phyloP scores from a whole-genome alignment of 2,329 filamentous ascomycete species.

The Calonectria ilicicola region DNA sequence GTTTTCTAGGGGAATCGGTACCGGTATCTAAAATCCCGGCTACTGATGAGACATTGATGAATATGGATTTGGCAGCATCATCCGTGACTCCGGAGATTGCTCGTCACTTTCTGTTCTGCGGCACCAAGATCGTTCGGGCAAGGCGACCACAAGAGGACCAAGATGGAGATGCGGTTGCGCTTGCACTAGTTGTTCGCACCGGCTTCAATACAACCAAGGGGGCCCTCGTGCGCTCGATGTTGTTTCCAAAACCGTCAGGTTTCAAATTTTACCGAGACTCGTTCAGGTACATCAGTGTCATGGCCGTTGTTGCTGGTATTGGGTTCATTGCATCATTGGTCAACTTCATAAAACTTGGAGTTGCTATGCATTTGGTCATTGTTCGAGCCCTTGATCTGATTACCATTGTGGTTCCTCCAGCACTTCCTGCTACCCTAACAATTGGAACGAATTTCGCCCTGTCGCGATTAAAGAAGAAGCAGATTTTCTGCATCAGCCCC shows the following conservation, averaged over 20 bases:
- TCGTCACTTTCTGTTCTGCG: constrained; percentile 91
- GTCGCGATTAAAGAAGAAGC: constrained; percentile 84
- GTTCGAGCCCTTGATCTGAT: constrained; percentile 94
- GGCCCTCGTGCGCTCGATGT: constrained; percentile 94
- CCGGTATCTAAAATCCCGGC: constrained; percentile 93
- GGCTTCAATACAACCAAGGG: constrained; percentile 99
- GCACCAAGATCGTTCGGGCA: constrained; percentile 94
- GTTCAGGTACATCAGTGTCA: constrained; percentile 97
- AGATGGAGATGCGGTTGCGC: constrained; percentile 87
- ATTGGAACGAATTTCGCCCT: constrained; percentile 98
- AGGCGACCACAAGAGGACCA: constrained; percentile 87
- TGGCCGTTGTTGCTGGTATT: constrained; percentile 86
- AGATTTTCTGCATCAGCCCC: constrained; percentile 98
- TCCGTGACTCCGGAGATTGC: constrained; percentile 87
- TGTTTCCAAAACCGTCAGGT: constrained; percentile 97
- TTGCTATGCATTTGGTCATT: constrained; percentile 92
- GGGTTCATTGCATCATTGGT: constrained; percentile 92
- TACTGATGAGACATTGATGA: constrained; percentile 80
- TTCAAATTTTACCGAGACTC: constrained; percentile 99
- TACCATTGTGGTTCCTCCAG: constrained; percentile 96
- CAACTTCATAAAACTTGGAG: constrained; percentile 88
- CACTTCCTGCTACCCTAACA: constrained; percentile 91
- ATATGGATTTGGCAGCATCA: constrained; percentile 82
- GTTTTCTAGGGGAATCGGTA: constrained; percentile 81
- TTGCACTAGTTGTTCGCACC: constrained; percentile 92